These are phyloP conservation scores for Kwoniella newhampshirensis DNA, from an alignment of 768 basidiomycete species.

Conservation along the genomic window DNA sequence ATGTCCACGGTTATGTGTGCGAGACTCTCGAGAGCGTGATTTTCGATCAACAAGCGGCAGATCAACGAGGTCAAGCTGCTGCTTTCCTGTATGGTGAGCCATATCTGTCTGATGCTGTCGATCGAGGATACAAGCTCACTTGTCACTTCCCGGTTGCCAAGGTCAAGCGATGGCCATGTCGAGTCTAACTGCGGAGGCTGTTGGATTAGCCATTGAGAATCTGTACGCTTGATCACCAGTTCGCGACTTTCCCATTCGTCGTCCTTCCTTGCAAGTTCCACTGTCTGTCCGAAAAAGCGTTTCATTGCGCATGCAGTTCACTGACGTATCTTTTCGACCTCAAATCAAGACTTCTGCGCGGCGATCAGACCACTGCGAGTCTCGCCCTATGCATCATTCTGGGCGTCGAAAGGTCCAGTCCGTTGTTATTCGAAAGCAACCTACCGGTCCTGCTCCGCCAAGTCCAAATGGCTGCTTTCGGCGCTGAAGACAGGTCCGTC, in stretches of 20 bases:
- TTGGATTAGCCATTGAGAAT: conserved; percentile 34
- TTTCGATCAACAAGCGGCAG: conserved; percentile 25
- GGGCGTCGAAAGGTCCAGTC: conserved; percentile 29
- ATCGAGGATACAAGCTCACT: no score
- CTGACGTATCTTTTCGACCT: no score
- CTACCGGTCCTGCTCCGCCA: conserved; percentile 34
- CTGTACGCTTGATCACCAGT: conserved; percentile 20
- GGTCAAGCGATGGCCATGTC: conserved; percentile 45
- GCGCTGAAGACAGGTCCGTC: conserved; percentile 24
- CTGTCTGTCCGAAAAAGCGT: no score
- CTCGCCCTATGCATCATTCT: conserved; percentile 36
- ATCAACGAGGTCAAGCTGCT: conserved; percentile 20
- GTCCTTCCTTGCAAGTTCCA: no score
- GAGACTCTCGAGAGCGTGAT: conserved; percentile 34
- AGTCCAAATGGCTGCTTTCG: conserved; percentile 37
- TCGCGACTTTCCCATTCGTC: no score
- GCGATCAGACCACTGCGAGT: conserved; percentile 24
- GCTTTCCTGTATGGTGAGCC: conserved; percentile 32
- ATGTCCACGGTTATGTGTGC: conserved; percentile 36
- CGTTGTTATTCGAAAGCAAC: conserved; percentile 27
- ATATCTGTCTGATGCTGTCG: no score
- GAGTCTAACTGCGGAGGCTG: conserved; percentile 28
- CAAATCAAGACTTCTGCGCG: conserved; percentile 8
- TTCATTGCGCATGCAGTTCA: no score
- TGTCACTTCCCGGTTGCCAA: no score